These are phyloP conservation scores for Aspergillus novofumigatus DNA, from an alignment of 2,329 filamentous ascomycete species.

Conservation along the genomic window DNA sequence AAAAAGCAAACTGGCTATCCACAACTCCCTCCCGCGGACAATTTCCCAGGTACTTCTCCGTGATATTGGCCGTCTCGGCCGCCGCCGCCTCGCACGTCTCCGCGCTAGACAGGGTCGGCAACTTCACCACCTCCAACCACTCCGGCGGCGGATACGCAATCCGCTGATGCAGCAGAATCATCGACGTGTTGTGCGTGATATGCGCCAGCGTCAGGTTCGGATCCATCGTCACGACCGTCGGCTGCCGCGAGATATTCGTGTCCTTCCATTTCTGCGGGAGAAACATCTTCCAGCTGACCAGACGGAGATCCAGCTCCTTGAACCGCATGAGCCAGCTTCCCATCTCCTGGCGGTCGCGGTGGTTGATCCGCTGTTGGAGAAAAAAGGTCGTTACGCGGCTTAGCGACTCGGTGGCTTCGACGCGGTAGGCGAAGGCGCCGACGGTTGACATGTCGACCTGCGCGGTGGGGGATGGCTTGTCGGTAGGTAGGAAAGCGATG, in stretches of 20 bases:
- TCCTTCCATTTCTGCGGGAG: slow-evolving; percentile 43
- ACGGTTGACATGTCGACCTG: slow-evolving; percentile 37
- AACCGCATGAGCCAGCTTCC: slow-evolving; percentile 45
- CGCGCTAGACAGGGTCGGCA: slow-evolving; percentile 46
- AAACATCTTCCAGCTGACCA: slow-evolving; percentile 48
- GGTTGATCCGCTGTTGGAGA: slow-evolving; percentile 42
- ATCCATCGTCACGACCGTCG: slow-evolving; percentile 36
- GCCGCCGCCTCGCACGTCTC: slow-evolving; percentile 49
- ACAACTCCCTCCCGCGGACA: slow-evolving; percentile 17
- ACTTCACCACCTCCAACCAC: slow-evolving; percentile 28
- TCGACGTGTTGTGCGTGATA: slow-evolving; percentile 48
- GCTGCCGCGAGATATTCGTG: slow-evolving; percentile 5
- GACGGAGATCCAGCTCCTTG: slow-evolving; percentile 46
- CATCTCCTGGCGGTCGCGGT: slow-evolving; percentile 38
- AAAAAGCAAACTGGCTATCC: slow-evolving; percentile 43
- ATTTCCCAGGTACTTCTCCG: slow-evolving; percentile 44
- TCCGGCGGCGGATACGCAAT: slow-evolving; percentile 43
- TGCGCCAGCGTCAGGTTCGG: slow-evolving; percentile 50
- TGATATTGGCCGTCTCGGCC: slow-evolving; percentile 45
- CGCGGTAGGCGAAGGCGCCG: slow-evolving; percentile 46
- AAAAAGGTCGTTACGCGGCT: slow-evolving; percentile 46
- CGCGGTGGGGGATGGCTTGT: slow-evolving; percentile 14
- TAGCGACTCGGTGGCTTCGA: slow-evolving; percentile 47
- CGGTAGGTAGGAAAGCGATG: slow-evolving; percentile 35
- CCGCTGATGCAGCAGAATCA: slow-evolving; percentile 48